These are phyloP conservation scores for Camellia oleifera DNA, from an alignment of 179 eudicot species.

Conservation along the genomic window DNA sequence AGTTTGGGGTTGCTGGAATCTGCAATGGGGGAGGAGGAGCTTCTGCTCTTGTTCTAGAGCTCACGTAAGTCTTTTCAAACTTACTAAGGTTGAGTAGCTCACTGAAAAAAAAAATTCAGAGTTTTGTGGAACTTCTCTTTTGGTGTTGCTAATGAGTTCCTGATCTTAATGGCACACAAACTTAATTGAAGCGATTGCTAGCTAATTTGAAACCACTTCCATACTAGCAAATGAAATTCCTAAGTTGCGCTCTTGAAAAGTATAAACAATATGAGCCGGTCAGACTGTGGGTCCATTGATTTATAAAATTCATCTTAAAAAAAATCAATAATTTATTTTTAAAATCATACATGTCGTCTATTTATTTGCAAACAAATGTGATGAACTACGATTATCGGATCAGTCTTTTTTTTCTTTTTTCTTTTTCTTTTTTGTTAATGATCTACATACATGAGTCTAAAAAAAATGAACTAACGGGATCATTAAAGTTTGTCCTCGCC, in stretches of 20 bases:
- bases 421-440: too few relatives aligned
- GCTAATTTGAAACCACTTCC: not conserved
- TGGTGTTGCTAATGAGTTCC: not conserved
- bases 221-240: not conserved
- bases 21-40: constrained; percentile 99
- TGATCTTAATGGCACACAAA: not conserved
- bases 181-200: not conserved
- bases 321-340: too few relatives aligned
- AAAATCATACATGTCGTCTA: too few relatives aligned
- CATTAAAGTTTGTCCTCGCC: too few relatives aligned
- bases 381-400: too few relatives aligned
- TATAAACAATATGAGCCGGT: not conserved
- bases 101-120: not conserved
- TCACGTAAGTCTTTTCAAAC: constrained; percentile 43
- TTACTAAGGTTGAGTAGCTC: not conserved
- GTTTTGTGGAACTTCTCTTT: not conserved
- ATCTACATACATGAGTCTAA: too few relatives aligned
- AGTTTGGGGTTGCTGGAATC: constrained; percentile 70
- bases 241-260: not conserved
- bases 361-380: too few relatives aligned
- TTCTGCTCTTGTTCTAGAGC: constrained; percentile 79
- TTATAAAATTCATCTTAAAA: not conserved
- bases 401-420: too few relatives aligned
- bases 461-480: too few relatives aligned
- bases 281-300: not conserved